phyloP scores from a whole-genome alignment of 2,329 filamentous ascomycete species.

The Fonsecaea multimorphosa region DNA sequence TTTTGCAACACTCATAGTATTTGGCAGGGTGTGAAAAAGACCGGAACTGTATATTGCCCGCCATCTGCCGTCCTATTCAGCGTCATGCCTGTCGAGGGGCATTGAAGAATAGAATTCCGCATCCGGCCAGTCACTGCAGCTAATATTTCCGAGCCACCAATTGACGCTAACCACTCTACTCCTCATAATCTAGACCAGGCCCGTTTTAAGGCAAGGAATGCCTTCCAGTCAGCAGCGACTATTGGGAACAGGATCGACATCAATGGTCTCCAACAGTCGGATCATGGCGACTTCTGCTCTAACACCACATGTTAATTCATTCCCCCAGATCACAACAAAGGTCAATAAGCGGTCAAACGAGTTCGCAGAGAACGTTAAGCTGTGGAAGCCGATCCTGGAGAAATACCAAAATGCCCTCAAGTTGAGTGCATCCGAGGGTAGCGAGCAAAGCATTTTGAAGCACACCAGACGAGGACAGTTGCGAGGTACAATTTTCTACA shows the following conservation, averaged over 20 bases:
- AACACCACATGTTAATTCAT: background rate
- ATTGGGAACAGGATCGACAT: background rate
- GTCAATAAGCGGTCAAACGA: slow-evolving; percentile 3
- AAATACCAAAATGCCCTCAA: background rate
- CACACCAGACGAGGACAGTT: background rate
- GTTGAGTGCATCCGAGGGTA: background rate
- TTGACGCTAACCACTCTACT: background rate
- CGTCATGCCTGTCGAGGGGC: background rate
- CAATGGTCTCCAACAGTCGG: background rate
- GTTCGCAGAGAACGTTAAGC: slow-evolving; percentile 3
- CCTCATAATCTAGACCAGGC: background rate
- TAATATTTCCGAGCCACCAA: background rate
- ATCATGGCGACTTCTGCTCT: background rate
- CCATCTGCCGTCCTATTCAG: background rate
- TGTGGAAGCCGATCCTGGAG: background rate
- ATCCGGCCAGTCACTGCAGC: background rate
- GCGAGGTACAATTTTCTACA: background rate
- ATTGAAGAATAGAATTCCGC: background rate
- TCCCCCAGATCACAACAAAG: slow-evolving; percentile 1
- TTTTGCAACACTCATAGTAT: no score
- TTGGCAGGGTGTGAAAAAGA: no score
- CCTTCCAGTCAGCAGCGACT: background rate
- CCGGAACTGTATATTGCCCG: background rate
- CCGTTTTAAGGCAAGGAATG: background rate
- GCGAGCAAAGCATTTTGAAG: background rate